Conservation (phyloP, 495 filamentous ascomycete genomes). For the Trichocladium antarcticum region DNA sequence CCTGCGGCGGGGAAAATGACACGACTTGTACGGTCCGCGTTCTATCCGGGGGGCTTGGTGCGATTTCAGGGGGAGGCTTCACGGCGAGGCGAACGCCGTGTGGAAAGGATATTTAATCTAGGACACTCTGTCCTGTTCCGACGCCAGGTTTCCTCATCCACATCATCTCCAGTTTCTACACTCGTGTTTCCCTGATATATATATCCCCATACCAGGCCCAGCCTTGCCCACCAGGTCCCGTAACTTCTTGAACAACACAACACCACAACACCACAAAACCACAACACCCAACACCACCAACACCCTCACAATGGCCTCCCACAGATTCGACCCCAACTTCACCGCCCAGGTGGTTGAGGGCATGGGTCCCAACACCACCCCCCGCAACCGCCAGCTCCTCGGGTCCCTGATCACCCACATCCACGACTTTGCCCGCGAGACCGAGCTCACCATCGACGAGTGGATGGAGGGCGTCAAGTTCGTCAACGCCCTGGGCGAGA, state of each 20-base stretch:
- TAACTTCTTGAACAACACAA: no score
- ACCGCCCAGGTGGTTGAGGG: constrained; percentile 61
- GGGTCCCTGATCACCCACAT: constrained; percentile 59
- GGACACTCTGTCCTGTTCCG: constrained; percentile 1
- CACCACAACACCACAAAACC: constrained; percentile 3
- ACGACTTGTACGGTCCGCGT: constrained; percentile 12
- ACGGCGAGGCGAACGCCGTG: background rate
- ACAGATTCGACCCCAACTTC: constrained; percentile 62
- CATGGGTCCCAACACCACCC: constrained; percentile 62
- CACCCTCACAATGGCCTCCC: constrained; percentile 16
- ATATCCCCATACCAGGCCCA: background rate
- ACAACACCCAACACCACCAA: no score
- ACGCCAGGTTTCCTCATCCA: background rate
- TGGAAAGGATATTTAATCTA: constrained; percentile 8
- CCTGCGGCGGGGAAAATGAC: constrained; percentile 25
- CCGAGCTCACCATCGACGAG: constrained; percentile 68
- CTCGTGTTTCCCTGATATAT: background rate
- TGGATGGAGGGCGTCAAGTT: constrained; percentile 68
- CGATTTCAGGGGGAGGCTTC: constrained; percentile 2
- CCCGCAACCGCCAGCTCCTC: constrained; percentile 55
- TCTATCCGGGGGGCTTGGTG: constrained; percentile 21
- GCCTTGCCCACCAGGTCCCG: no score
- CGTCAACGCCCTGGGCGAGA: constrained; percentile 42
- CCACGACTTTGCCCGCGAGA: constrained; percentile 75
- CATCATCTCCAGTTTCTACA: no score